Conservation (phyloP, 75 land plant species). For the Selaginella moellendorffii region DNA sequence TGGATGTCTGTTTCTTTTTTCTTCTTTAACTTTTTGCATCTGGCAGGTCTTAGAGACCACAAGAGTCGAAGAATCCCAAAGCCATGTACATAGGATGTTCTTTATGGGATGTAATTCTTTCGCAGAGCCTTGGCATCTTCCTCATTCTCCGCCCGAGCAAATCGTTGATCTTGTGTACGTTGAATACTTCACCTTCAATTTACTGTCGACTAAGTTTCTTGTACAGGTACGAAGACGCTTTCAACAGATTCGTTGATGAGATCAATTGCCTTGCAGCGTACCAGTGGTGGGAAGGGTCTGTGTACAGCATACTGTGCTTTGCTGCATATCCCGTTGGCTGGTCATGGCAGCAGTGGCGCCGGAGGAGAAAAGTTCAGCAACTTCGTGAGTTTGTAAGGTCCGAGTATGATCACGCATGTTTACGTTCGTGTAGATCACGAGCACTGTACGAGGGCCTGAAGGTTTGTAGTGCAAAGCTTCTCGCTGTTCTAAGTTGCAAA, state of each 20-base stretch:
- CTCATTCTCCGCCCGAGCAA: slow-evolving; percentile 90
- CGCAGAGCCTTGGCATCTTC: slow-evolving; percentile 96
- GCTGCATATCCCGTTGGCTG: slow-evolving; percentile 91
- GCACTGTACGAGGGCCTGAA: slow-evolving; percentile 98
- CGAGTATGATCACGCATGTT: slow-evolving; percentile 94
- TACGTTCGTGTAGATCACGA: slow-evolving; percentile 94
- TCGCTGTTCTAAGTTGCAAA: not conserved
- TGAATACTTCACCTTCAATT: not conserved
- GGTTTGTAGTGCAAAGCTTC: slow-evolving; percentile 30
- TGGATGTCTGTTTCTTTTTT: too few species aligned
- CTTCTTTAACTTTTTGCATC: too few species aligned
- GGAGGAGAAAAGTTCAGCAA: slow-evolving; percentile 73
- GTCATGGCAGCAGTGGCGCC: slow-evolving; percentile 98
- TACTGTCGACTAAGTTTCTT: not conserved
- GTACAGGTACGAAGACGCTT: slow-evolving; percentile 90
- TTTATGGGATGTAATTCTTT: slow-evolving; percentile 94
- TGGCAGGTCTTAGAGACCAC: slow-evolving; percentile 88
- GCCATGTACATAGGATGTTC: slow-evolving; percentile 90
- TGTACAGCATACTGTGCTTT: slow-evolving; percentile 63
- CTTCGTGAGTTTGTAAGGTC: slow-evolving; percentile 89
- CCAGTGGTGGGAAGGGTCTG: slow-evolving; percentile 99
- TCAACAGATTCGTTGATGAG: slow-evolving; percentile 89
- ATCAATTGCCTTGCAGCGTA: slow-evolving; percentile 78
- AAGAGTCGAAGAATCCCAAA: slow-evolving; percentile 88
- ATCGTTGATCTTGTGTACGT: slow-evolving; percentile 84